Evolutionary conservation across 2,329 filamentous ascomycete species (phyloP).

Genomic region (Apiospora phragmitis): DNA sequence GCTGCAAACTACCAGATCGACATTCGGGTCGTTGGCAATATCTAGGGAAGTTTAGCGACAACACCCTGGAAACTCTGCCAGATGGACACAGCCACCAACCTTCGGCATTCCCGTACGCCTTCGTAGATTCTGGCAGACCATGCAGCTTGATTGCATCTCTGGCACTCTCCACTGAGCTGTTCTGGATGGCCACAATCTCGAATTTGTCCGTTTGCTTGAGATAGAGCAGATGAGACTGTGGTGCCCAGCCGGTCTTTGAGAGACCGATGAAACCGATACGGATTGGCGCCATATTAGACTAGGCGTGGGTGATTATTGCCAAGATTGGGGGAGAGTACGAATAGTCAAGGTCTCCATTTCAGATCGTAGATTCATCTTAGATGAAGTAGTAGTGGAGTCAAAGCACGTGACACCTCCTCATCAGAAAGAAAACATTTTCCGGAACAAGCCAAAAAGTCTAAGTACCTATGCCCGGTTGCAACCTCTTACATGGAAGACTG

Average conservation of each 20-base stretch:
- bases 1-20: constrained; percentile 10
- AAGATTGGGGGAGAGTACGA: not conserved
- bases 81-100: not conserved
- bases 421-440: not conserved
- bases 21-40: constrained; percentile 1
- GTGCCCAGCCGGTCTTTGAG: not conserved
- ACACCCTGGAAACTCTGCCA: no score
- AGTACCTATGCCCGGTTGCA: not conserved
- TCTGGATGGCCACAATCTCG: constrained; percentile 4
- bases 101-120: not conserved
- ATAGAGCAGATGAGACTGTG: constrained; percentile 3
- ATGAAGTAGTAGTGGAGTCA: not conserved
- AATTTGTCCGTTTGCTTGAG: not conserved
- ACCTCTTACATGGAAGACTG: not conserved
- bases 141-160: not conserved
- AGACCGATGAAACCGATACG: constrained; percentile 11
- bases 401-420: not conserved
- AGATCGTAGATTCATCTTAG: not conserved
- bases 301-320: not conserved
- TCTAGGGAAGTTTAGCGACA: not conserved
- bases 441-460: not conserved
- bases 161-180: constrained; percentile 8
- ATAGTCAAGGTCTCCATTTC: not conserved
- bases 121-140: not conserved
- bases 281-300: not conserved